Conservation (phyloP, 148 eudicot genomes). For the Cornus florida region DNA sequence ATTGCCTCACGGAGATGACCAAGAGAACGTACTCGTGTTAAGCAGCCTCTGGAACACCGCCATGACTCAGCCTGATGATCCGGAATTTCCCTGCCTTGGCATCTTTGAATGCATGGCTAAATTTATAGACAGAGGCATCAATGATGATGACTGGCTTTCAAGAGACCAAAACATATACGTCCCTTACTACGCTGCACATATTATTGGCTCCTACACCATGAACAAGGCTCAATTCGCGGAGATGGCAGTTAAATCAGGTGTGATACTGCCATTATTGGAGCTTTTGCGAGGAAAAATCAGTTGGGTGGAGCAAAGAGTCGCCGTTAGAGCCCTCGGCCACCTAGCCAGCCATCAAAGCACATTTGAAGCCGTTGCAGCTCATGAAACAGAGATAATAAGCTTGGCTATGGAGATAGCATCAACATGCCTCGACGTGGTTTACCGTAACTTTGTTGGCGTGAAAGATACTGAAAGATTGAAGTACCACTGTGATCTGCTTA, state of each 20-base stretch:
- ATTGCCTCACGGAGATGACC: conserved; percentile 33
- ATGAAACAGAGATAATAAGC: conserved; percentile 39
- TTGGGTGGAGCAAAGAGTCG: conserved; percentile 71
- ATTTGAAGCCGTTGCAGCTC: conserved; percentile 34
- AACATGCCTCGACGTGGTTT: conserved; percentile 27
- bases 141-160: conserved; percentile 46
- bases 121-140: conserved; percentile 44
- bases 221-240: conserved; percentile 38
- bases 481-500: conserved; percentile 57
- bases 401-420: conserved; percentile 29
- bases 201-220: conserved; percentile 63
- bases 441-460: conserved; percentile 23
- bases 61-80: conserved; percentile 56
- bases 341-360: conserved; percentile 54
- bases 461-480: conserved; percentile 26
- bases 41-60: conserved; percentile 59
- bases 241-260: conserved; percentile 50
- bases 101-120: conserved; percentile 55
- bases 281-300: conserved; percentile 55
- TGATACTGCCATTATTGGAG: conserved; percentile 51
- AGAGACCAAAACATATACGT: conserved; percentile 57
- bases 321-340: conserved; percentile 65
- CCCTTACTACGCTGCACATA: conserved; percentile 73
- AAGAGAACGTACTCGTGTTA: conserved; percentile 48
- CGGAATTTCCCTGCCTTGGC: conserved; percentile 59